These are phyloP conservation scores for Entomortierella lignicola DNA, from an alignment of 192 early-diverging fungal species.

Conservation along the genomic window DNA sequence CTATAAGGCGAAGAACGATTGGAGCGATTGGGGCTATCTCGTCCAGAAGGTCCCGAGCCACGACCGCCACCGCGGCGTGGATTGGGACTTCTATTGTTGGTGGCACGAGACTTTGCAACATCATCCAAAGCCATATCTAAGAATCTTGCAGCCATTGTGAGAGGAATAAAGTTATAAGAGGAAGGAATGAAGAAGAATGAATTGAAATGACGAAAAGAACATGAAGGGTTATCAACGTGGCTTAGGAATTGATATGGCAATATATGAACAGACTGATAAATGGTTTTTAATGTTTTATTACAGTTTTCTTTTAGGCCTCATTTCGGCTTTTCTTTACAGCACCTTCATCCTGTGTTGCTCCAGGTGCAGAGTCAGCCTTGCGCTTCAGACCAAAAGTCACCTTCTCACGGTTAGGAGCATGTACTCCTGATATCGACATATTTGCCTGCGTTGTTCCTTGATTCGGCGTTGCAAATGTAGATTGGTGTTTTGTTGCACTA, in stretches of 20 bases:
- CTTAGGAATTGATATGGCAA: too few species aligned
- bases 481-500: constrained; percentile 1
- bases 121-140: constrained; percentile 55
- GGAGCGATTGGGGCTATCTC: constrained; percentile 34
- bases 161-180: not conserved
- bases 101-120: constrained; percentile 40
- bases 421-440: constrained; percentile 54
- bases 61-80: constrained; percentile 30
- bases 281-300: not conserved
- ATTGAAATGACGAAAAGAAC: not conserved
- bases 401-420: constrained; percentile 61
- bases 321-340: constrained; percentile 24
- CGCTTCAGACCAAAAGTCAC: constrained; percentile 59
- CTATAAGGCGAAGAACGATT: constrained; percentile 46
- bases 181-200: not conserved
- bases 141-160: constrained; percentile 50
- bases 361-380: constrained; percentile 50
- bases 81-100: constrained; percentile 34
- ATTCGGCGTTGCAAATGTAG: constrained; percentile 33
- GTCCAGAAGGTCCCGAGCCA: constrained; percentile 21
- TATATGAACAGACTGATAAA: too few species aligned
- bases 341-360: constrained; percentile 33
- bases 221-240: not conserved
- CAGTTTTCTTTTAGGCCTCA: not conserved
- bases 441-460: constrained; percentile 37